Evolutionary conservation across 805 yeast genomes (phyloP).

Genomic region (Nakazawaea anatomiae): DNA sequence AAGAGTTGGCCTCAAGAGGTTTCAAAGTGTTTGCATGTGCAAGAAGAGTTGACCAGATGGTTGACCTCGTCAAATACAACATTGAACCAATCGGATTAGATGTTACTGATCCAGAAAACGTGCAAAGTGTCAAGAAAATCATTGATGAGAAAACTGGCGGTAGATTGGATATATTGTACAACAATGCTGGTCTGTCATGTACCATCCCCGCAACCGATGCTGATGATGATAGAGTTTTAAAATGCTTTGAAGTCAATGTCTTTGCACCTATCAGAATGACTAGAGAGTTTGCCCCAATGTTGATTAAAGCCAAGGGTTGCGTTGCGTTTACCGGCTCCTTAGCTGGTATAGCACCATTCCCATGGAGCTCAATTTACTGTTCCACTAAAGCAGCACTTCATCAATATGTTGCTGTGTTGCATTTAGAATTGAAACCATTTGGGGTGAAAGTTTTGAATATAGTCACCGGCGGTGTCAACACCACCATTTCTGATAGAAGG

Average conservation of each 20-base stretch:
- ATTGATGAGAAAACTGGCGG: conserved; percentile 26
- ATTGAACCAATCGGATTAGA: conserved; percentile 28
- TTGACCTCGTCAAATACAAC: conserved; percentile 17
- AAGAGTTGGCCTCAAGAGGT: conserved; percentile 44
- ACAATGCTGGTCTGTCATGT: conserved; percentile 61
- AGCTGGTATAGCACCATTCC: conserved; percentile 62
- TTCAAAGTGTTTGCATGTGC: conserved; percentile 23
- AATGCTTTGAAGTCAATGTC: conserved; percentile 61
- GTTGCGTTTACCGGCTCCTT: conserved; percentile 73
- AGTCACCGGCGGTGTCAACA: conserved; percentile 71
- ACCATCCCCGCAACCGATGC: conserved; percentile 68
- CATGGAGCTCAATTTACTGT: conserved; percentile 62
- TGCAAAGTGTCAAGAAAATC: conserved; percentile 18
- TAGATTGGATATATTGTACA: conserved; percentile 29
- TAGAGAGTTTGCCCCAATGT: conserved; percentile 47
- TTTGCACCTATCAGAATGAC: conserved; percentile 62
- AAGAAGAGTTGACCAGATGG: conserved; percentile 33
- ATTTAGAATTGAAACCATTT: conserved; percentile 65
- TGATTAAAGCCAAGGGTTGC: conserved; percentile 62
- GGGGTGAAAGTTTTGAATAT: conserved; percentile 66
- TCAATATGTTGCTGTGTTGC: conserved; percentile 57
- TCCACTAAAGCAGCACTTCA: conserved; percentile 75
- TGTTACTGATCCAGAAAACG: conserved; percentile 27
- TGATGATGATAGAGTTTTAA: conserved; percentile 42
- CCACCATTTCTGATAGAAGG: conserved; percentile 64